Evolutionary conservation across 371 early-diverging fungal genomes (phyloP), one percentile per base, ranked within the genome.

Genomic region (Mortierella sp.): DNA sequence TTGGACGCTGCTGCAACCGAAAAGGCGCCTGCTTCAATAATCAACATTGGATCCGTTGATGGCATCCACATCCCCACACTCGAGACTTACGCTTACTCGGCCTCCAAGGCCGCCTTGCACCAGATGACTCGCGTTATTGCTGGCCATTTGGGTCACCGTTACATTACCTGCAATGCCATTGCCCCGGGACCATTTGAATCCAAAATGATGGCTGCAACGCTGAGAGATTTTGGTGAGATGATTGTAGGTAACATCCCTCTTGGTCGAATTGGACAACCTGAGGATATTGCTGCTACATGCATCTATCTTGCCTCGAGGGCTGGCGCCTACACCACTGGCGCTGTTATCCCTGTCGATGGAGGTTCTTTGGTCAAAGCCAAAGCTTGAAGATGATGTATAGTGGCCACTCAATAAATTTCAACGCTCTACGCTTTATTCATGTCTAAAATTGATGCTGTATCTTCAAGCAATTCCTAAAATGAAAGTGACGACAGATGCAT

Each of bases 171-270:
- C 31, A 98, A 97, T 71, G 95, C 95, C 9, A 89, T 97, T 66
- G 97, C 97, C 0, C 96, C 97, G 0, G 97, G 97, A 0, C 87
- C 94, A 6, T 98, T 96, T 83, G 90, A 92, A 61, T 92, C 92
- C 62, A 93, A 93, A 74, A 97, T 97, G 90, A 96, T 96, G 95
- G 93, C 84, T 28, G 84, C 78, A 0, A 94, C 93, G 0, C 68
- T 94, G 34, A 83, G 87, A 55, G 76, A 86, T 22, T 70, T 85
- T 84, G 88, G 89, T 15, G 90, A 92, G 35, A 71, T 66, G 13
- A 90, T 94, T 59, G 82, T 90, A 8, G 74, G 74, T 10, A 68
- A 71, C 42, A 86, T 93, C 28, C 96, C 96, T 15, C 64, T 92
- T 64, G 90, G 93, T 1, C 88, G 97, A 23, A 89, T 97, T 57